Conservation (phyloP, 169 alveolate genomes). For the Eimeria praecox region DNA sequence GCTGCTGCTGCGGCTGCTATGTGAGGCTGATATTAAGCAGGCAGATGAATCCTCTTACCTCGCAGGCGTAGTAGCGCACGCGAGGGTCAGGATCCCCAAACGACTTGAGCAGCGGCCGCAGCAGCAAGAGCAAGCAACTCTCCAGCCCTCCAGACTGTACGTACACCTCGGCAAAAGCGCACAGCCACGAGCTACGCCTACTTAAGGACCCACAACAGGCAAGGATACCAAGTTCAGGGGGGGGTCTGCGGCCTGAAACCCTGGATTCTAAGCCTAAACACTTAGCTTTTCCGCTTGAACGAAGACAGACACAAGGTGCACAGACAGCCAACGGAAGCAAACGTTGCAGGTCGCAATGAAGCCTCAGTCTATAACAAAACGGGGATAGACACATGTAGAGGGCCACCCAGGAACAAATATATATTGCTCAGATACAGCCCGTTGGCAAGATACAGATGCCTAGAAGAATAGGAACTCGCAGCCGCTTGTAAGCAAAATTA, state of each 20-base stretch:
- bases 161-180: slow-evolving; percentile 6
- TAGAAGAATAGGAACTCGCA: neutral
- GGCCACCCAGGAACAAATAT: neutral
- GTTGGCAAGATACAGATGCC: neutral
- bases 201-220: neutral
- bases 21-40: neutral
- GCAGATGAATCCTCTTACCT: slow-evolving; percentile 45
- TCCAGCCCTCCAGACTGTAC: slow-evolving; percentile 61
- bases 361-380: neutral
- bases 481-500: neutral
- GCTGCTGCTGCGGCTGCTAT: neutral
- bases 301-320: neutral
- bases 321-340: neutral
- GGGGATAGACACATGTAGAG: neutral
- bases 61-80: slow-evolving; percentile 84
- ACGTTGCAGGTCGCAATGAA: neutral
- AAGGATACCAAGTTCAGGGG: neutral
- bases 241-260: neutral
- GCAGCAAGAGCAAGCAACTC: slow-evolving; percentile 57
- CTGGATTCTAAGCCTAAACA: neutral
- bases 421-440: neutral
- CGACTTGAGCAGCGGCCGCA: slow-evolving; percentile 76
- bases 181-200: neutral
- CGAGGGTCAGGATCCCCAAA: slow-evolving; percentile 81
- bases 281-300: neutral